Evolutionary conservation across 768 basidiomycete genomes (phyloP), one percentile per base, ranked within the genome.

Genomic region (Coprinopsis cinerea): DNA sequence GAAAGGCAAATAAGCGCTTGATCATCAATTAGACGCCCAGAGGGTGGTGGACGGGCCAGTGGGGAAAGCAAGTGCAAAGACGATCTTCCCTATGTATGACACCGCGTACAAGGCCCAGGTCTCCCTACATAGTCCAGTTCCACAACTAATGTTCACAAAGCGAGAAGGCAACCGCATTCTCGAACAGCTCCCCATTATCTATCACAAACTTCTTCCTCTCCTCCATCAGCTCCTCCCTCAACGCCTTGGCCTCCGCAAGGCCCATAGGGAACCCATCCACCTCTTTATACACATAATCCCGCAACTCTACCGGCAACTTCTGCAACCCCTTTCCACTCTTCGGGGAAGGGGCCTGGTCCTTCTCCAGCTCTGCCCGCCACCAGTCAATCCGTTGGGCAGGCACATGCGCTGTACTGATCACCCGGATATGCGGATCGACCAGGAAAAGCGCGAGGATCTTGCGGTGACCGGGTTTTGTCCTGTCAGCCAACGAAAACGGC

Each of bases 371-470:
- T 44, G 62, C 55, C 5, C 32, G 20, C 60, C 65, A 62, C 64
- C 65, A 67, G 14, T 64, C 59, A 28, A 47, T 40, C 48, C 61
- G 60, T 49, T 67, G 67, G 22, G 55, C 56, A 0, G 63, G 63
- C 2, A 67, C 57, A 37, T 61, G 49, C 7, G 58, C 53, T 0
- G 65, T 58, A 9, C 63, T 64, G 17, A 61, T 48, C 6, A 67
- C 55, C 23, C 48, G 51, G 30, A 54, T 35, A 36, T 61, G 54
- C 0, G 65, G 64, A 47, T 73, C 68, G 43, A 71, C 63, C 24
- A 73, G 63, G 57, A 68, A 70, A 10, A 74, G 56, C 1, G 64
- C 66, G 11, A 74, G 54, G 17, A 75, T 67, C 55, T 70, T 75
- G 41, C 70, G 59, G 47, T 69, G 60, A 2, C 71, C 74, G 2